Percentiles rank a stretch among this genome's conserved stretches.
phyloP scores from a whole-genome alignment of 805 yeast species.

The Cyberlindnera mrakii region DNA sequence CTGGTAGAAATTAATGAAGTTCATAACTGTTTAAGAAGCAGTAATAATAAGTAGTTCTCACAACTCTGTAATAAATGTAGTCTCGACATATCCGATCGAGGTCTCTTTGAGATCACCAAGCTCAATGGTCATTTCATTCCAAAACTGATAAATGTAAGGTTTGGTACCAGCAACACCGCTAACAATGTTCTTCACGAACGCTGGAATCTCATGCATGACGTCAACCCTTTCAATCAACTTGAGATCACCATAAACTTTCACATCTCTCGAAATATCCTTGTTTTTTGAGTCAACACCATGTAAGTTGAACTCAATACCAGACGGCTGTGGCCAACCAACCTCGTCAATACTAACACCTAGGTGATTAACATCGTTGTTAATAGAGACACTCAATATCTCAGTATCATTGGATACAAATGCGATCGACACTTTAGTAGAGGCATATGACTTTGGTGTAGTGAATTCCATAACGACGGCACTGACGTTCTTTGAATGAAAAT shows the following conservation, averaged over 20 bases:
- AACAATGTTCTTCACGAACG: constrained; percentile 86
- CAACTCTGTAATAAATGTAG: constrained; percentile 60
- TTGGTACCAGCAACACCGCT: constrained; percentile 93
- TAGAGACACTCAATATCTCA: constrained; percentile 58
- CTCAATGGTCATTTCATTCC: constrained; percentile 53
- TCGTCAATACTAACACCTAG: constrained; percentile 45
- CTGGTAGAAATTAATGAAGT: not conserved
- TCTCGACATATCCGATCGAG: constrained; percentile 72
- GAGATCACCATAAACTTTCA: constrained; percentile 55
- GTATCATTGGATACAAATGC: constrained; percentile 68
- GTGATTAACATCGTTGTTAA: constrained; percentile 61
- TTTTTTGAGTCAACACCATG: constrained; percentile 42
- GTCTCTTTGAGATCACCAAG: constrained; percentile 39
- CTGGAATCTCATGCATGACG: constrained; percentile 96
- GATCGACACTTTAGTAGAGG: constrained; percentile 68
- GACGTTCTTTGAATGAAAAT: constrained; percentile 72
- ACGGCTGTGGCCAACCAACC: constrained; percentile 91
- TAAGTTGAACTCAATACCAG: constrained; percentile 52
- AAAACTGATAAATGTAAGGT: constrained; percentile 94
- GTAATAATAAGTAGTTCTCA: constrained; percentile 3
- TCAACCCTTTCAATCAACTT: constrained; percentile 84
- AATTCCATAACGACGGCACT: constrained; percentile 90
- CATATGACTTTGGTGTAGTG: constrained; percentile 89
- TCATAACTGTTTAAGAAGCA: not conserved
- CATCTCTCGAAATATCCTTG: constrained; percentile 38